Evolutionary conservation across 768 basidiomycete species (phyloP), one percentile per base, ranked within the genome.

Genomic region (Russula sp.): DNA sequence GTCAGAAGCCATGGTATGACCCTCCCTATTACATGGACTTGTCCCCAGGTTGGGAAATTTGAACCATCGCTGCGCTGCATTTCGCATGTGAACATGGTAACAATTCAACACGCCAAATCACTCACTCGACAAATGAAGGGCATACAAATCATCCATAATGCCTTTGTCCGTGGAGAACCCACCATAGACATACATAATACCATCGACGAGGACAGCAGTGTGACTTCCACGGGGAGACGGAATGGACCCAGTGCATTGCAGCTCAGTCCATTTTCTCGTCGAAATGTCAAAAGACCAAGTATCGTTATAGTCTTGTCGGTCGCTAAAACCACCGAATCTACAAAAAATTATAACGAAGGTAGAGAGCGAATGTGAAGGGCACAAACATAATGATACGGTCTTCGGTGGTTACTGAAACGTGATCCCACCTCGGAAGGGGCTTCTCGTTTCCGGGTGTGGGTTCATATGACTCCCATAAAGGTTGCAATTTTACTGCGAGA

Each of bases 301-400:
- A 73, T 99, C 97, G 74, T 98, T 99, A 78, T 98, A 99, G 73
- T 98, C 95, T 75, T 36, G 98, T 73, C 89, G 86, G 22, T 94
- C 94, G 73, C 98, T 96, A 13, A 95, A 98, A 53, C 97, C 97
- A 36, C 97, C 97, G 69, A 99, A 98, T 56, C 92, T 95, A 67
- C 20, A 53, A 46, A 55, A 61, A 14, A 18, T 40, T 51, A n/a
- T 55, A 66, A 26, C 38, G 30, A 38, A 8, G 16, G 34, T 28
- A 53, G 59, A 28, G 32, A 61, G 53, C 26, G 26, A 50, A 24
- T 20, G 67, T 65, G 11, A 70, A 63, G 32, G 38, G 20, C 32
- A 60, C 58, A 9, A 36, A 63, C 63, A 70, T 64, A 46, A 65
- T 59, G 20, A 64, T 61, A 54, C 69, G 58, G 72, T 94, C 91